Base-by-base conservation (phyloP, 306 rosid genomes). In the Malus asiatica region DNA sequence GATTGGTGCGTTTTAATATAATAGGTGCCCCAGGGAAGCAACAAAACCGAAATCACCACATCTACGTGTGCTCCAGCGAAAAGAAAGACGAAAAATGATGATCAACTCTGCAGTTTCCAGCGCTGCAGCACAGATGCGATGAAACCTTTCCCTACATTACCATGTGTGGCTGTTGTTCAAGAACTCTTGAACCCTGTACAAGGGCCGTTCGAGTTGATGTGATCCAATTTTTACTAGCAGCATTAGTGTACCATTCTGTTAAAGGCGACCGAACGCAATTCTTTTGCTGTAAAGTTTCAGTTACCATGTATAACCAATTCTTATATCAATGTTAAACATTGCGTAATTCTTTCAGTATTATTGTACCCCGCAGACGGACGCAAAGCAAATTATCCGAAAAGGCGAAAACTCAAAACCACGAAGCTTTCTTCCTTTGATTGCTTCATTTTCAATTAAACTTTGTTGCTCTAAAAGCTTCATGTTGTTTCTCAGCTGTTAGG, bases 31-130 rank as follows among this genome's bases (percentile, higher is more conserved):
- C 1, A 92, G 74, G 86, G 96, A 80, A 75, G 23, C 72, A 23
- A 96, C 97, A 11, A 92, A 88, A 74, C 91, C 97, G 7, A 96
- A 93, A 80, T 90, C 97, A 22, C 98, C 98, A 27, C 81, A 87
- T 19, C 68, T 96, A 78, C 93, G 89, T 0, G 91, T 96, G 33
- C 86, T 88, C 27, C 85, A 90, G 4, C 78, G 93, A 70, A 88
- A 78, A 82, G 93, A 84, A 67, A 86, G 88, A 77, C 84, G 85
- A 44, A 88, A 75, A 83, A 66, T 79, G 79, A 76, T 81, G 44
- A 76, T 88, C 44, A 80, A 76, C 42, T 57, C 82, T 16, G 89
- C 86, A 35, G 61, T 79, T 68, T 91, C 96, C 11, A 93, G 97
- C 76, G 91, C 98, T 6, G 96, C 97, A 32, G 12, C 92, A 8